Evolutionary conservation across 768 basidiomycete genomes (phyloP).

Genomic region (Kockovaella imperatae): DNA sequence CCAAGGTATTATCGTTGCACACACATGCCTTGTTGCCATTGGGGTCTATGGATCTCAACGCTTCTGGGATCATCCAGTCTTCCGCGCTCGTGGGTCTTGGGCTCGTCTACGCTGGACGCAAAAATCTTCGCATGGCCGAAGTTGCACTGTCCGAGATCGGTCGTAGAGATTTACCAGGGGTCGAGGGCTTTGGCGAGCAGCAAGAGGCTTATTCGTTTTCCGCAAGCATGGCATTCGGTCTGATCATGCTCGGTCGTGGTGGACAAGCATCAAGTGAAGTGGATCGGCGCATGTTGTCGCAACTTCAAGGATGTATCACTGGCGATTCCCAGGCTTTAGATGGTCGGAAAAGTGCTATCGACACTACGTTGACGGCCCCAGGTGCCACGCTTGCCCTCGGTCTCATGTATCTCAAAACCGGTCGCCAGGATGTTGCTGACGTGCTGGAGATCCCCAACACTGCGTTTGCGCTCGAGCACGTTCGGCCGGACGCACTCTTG

Average conservation of each 20-base stretch:
- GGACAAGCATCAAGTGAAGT: slow-evolving; percentile 58
- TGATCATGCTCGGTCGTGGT: slow-evolving; percentile 92
- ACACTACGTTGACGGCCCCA: slow-evolving; percentile 83
- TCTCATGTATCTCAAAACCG: slow-evolving; percentile 84
- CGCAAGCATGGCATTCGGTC: slow-evolving; percentile 82
- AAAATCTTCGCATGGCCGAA: slow-evolving; percentile 84
- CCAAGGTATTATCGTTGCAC: slow-evolving; percentile 83
- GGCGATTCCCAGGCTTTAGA: slow-evolving; percentile 51
- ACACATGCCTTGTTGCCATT: slow-evolving; percentile 86
- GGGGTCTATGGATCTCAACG: slow-evolving; percentile 77
- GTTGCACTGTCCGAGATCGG: slow-evolving; percentile 78
- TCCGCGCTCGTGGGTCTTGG: slow-evolving; percentile 83
- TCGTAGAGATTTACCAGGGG: slow-evolving; percentile 64
- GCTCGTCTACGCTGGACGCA: slow-evolving; percentile 78
- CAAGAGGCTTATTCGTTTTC: slow-evolving; percentile 87
- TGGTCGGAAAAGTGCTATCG: slow-evolving; percentile 49
- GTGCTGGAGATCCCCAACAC: slow-evolving; percentile 77
- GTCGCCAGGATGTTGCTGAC: slow-evolving; percentile 75
- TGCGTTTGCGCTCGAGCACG: slow-evolving; percentile 65
- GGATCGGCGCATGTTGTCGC: slow-evolving; percentile 61
- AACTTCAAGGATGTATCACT: slow-evolving; percentile 66
- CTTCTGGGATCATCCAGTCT: slow-evolving; percentile 80
- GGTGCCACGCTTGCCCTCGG: slow-evolving; percentile 84
- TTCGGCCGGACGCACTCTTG: slow-evolving; percentile 81
- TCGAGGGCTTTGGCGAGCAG: slow-evolving; percentile 78